A percentile compares a stretch with the other conserved stretches of the same genome.
Evolutionary conservation across 208 protist species (phyloP).

Genomic region (Leptomonas pyrrhocoris): DNA sequence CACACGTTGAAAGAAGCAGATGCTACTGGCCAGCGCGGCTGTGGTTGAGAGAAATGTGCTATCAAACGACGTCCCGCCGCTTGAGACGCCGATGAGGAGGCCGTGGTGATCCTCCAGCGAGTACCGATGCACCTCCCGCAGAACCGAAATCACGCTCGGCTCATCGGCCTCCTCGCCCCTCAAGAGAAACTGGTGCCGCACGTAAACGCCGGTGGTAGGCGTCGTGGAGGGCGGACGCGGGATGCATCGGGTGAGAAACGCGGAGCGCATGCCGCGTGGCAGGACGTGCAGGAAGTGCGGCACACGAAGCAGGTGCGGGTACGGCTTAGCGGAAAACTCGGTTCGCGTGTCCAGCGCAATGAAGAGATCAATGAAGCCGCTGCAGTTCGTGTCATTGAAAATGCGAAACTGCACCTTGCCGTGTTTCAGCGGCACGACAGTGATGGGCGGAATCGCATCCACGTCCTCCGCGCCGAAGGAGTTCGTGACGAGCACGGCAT

Average conservation of each 20-base stretch:
- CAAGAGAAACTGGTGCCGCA: conserved; percentile 70
- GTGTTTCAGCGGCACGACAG: conserved; percentile 53
- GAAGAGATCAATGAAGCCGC: conserved; percentile 76
- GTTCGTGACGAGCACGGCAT: conserved; percentile 1
- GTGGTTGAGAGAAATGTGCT: conserved; percentile 77
- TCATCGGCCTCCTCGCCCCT: conserved; percentile 52
- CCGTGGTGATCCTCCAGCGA: conserved; percentile 86
- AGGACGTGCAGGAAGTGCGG: conserved; percentile 67
- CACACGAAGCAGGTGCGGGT: conserved; percentile 61
- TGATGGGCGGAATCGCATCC: conserved; percentile 32
- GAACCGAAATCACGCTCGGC: conserved; percentile 52
- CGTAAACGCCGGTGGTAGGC: conserved; percentile 64
- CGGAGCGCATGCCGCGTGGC: conserved; percentile 73
- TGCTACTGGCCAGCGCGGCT: conserved; percentile 72
- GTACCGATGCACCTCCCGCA: conserved; percentile 86
- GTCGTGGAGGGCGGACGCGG: conserved; percentile 62
- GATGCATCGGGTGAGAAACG: conserved; percentile 60
- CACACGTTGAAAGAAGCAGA: conserved; percentile 85
- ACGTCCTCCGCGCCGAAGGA: conserved; percentile 36
- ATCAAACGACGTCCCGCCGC: conserved; percentile 74
- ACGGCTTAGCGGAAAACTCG: conserved; percentile 61
- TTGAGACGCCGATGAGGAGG: conserved; percentile 64
- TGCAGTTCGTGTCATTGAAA: conserved; percentile 70
- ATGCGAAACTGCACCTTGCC: conserved; percentile 79
- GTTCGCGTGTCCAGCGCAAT: conserved; percentile 68